Conservation (phyloP, 345 rosid genomes). For the Eucalyptus caleyi region DNA sequence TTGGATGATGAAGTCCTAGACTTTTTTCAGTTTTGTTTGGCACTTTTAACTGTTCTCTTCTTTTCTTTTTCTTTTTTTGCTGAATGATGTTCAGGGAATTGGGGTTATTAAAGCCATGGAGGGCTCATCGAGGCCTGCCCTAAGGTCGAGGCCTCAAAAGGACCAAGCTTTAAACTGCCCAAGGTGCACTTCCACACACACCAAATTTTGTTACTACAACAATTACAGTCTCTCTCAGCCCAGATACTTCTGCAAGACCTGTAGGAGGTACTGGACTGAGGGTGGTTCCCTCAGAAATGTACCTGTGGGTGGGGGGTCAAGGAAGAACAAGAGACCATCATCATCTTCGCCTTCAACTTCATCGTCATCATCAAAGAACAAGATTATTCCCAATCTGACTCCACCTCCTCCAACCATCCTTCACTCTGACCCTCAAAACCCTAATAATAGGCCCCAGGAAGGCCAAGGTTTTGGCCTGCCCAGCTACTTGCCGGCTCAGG, state of each 20-base stretch:
- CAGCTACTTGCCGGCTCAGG: neutral
- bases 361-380: constrained; percentile 1
- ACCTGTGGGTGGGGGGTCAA: constrained; percentile 54
- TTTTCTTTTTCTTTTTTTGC: neutral
- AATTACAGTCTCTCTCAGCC: constrained; percentile 55
- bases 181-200: constrained; percentile 38
- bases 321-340: constrained; percentile 38
- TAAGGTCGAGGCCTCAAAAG: constrained; percentile 14
- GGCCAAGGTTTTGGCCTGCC: constrained; percentile 33
- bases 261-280: constrained; percentile 54
- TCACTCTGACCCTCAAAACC: constrained; percentile 17
- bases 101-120: constrained; percentile 23
- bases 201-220: constrained; percentile 53
- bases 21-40: neutral
- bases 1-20: constrained; percentile 11
- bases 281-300: constrained; percentile 51
- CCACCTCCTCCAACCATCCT: neutral
- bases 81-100: constrained; percentile 15
- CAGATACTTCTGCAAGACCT: constrained; percentile 45
- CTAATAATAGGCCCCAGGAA: constrained; percentile 5
- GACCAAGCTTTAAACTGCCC: constrained; percentile 41
- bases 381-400: neutral
- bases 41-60: neutral
- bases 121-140: neutral
- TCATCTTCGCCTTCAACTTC: neutral